These are phyloP conservation scores for Zelopaecilomyces penicillatus DNA, from an alignment of 2,329 filamentous ascomycete species.

Conservation along the genomic window DNA sequence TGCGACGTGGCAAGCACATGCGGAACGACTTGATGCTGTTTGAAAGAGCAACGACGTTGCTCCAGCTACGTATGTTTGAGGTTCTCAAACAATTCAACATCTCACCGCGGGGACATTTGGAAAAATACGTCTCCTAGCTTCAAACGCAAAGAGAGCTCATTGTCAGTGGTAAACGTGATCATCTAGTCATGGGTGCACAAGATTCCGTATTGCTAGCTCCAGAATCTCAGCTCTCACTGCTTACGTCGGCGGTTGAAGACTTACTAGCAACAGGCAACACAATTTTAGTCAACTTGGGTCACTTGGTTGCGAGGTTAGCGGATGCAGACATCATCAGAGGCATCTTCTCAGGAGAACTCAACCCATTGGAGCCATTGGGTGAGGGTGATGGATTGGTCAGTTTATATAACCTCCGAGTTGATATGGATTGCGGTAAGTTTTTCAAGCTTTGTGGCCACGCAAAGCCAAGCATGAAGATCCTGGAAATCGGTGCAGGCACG, in stretches of 20 bases:
- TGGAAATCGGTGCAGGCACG: slow-evolving; percentile 31
- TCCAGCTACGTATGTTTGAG: neutral
- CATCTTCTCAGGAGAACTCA: neutral
- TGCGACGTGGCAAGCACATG: neutral
- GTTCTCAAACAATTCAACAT: neutral
- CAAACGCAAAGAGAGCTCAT: slow-evolving; percentile 1
- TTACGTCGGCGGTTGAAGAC: neutral
- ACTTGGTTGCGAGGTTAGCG: neutral
- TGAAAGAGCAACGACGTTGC: neutral
- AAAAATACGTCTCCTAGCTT: slow-evolving; percentile 3
- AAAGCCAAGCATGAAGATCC: slow-evolving; percentile 8
- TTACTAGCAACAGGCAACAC: neutral
- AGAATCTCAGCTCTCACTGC: neutral
- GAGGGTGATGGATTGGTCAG: neutral
- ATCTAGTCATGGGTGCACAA: slow-evolving; percentile 1
- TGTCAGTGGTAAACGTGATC: neutral
- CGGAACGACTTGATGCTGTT: neutral
- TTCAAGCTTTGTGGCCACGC: slow-evolving; percentile 4
- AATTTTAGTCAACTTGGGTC: neutral
- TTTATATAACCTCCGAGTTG: neutral
- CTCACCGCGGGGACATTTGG: neutral
- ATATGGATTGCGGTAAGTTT: neutral
- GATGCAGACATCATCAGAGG: neutral
- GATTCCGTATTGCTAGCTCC: slow-evolving; percentile 1
- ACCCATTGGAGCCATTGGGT: neutral